phyloP scores from a whole-genome alignment of 495 filamentous ascomycete species.

The Pseudomonodictys pantanalensis region DNA sequence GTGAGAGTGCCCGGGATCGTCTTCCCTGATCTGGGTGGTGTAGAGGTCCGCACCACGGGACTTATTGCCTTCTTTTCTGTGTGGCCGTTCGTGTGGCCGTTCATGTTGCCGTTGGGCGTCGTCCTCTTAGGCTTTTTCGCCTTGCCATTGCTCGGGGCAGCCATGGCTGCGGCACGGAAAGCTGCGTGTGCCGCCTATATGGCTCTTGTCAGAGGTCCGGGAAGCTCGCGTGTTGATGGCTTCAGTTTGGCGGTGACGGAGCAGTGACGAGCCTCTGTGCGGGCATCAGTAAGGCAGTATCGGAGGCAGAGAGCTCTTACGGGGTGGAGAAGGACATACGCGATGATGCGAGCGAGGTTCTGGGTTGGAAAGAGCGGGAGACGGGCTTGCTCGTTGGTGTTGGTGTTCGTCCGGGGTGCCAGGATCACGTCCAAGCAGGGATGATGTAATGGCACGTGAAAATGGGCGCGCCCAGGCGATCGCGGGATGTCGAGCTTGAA shows the following conservation, averaged over 20 bases:
- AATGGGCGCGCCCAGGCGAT: too few relatives aligned
- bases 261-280: constrained; percentile 1
- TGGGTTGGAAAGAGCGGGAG: not conserved
- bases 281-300: not conserved
- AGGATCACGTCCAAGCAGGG: too few relatives aligned
- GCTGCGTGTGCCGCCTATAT: not conserved
- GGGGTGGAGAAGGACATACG: too few relatives aligned
- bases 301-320: too few relatives aligned
- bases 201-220: not conserved
- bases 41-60: constrained; percentile 5
- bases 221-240: not conserved
- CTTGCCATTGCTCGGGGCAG: constrained; percentile 28
- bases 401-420: too few relatives aligned
- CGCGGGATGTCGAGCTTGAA: too few relatives aligned
- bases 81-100: constrained; percentile 18
- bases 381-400: too few relatives aligned
- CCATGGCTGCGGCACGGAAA: constrained; percentile 22
- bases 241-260: not conserved
- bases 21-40: constrained; percentile 11
- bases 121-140: constrained; percentile 28
- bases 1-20: constrained; percentile 14
- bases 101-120: constrained; percentile 19
- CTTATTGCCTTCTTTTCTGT: constrained; percentile 1
- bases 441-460: not conserved
- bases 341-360: too few relatives aligned